Conservation (phyloP, 257 asterid species). For the Orobanche coerulescens region DNA sequence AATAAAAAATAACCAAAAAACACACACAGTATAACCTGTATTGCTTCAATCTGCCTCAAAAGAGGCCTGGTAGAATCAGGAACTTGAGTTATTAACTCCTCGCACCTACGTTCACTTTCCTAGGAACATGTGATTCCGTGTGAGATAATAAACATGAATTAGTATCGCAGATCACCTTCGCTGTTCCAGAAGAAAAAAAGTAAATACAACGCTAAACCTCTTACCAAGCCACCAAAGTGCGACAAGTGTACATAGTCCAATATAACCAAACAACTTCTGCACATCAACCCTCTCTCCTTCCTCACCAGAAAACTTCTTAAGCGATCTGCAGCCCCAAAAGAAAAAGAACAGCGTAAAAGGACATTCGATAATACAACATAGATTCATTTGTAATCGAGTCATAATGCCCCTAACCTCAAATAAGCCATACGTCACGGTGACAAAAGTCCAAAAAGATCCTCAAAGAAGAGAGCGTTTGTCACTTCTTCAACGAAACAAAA, state of each 20-base stretch:
- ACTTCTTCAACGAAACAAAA: constrained; percentile 62
- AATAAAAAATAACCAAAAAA: too few species aligned
- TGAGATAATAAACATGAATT: too few species aligned
- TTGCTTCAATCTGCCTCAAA: too few species aligned
- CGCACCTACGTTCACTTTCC: too few species aligned
- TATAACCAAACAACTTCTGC: constrained; percentile 89
- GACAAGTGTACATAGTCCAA: constrained; percentile 81
- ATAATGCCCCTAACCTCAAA: constrained; percentile 55
- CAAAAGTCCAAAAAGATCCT: constrained; percentile 90
- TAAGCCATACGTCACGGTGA: constrained; percentile 73
- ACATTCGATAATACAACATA: constrained; percentile 3
- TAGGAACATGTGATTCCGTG: too few species aligned
- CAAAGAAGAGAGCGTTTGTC: constrained; percentile 77
- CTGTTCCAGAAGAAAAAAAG: background rate
- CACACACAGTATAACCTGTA: too few species aligned
- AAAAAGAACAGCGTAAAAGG: background rate
- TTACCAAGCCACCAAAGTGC: constrained; percentile 99
- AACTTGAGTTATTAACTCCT: too few species aligned
- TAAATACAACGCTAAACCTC: constrained; percentile 2
- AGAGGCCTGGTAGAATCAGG: too few species aligned
- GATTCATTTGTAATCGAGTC: background rate
- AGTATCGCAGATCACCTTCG: too few species aligned
- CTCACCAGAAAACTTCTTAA: constrained; percentile 85
- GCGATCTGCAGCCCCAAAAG: constrained; percentile 84
- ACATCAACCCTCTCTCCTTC: constrained; percentile 86